Evolutionary conservation across 176 grass and related monocot species (phyloP).

Genomic region (Secale cereale): DNA sequence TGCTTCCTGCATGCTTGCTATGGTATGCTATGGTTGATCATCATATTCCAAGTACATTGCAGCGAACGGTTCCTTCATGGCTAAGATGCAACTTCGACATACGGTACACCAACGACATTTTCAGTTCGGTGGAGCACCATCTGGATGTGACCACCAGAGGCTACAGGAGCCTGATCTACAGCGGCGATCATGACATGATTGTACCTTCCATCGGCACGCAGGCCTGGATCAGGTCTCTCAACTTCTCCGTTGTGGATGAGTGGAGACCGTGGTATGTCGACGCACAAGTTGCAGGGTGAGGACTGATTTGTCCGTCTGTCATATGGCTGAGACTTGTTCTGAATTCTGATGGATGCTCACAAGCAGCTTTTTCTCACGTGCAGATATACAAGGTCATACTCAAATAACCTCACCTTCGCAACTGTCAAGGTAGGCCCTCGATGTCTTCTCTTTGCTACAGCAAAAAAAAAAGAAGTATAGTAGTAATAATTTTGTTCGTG

Average conservation of each 20-base stretch:
- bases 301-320: background rate
- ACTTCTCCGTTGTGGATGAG: slow-evolving; percentile 41
- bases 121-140: slow-evolving; percentile 53
- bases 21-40: background rate
- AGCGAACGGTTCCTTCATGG: slow-evolving; percentile 47
- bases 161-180: slow-evolving; percentile 48
- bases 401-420: slow-evolving; percentile 61
- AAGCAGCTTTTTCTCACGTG: background rate
- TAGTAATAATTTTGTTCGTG: background rate
- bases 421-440: slow-evolving; percentile 46
- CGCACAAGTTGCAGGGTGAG: slow-evolving; percentile 30
- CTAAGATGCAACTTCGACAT: slow-evolving; percentile 41
- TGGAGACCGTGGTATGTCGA: slow-evolving; percentile 59
- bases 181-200: slow-evolving; percentile 61
- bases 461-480: background rate
- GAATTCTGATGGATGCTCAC: background rate
- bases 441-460: background rate
- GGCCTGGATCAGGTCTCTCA: slow-evolving; percentile 58
- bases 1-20: background rate
- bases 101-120: slow-evolving; percentile 26
- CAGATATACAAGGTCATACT: slow-evolving; percentile 58
- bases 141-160: slow-evolving; percentile 42
- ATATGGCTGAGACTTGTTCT: background rate
- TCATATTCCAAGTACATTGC: background rate
- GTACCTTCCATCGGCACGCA: slow-evolving; percentile 48